Percentiles rank a stretch among this genome's conserved stretches.
Evolutionary conservation across 768 basidiomycete genomes (phyloP).

Genomic region (Obba rivulosa): DNA sequence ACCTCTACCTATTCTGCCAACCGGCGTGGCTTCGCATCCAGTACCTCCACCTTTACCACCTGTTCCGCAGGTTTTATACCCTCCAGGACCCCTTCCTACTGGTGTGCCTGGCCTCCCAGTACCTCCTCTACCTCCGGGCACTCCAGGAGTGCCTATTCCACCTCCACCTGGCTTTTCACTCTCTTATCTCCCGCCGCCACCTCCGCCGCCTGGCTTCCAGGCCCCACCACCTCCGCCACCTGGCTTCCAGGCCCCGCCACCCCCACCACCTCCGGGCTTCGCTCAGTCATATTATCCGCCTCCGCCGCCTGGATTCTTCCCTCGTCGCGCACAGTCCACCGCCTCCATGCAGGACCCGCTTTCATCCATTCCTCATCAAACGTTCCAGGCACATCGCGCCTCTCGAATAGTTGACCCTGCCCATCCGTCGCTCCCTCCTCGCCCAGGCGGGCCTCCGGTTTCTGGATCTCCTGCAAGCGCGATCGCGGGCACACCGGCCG

Average conservation of each 20-base stretch:
- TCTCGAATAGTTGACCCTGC: conserved; percentile 27
- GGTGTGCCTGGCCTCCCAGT: too few species aligned
- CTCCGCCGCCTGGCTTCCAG: conserved; percentile 19
- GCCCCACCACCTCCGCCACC: conserved; percentile 36
- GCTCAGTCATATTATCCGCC: conserved; percentile 22
- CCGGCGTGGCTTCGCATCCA: conserved; percentile 16
- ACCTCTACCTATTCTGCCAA: too few species aligned
- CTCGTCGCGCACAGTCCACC: conserved; percentile 44
- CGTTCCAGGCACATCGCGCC: conserved; percentile 69
- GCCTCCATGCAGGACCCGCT: conserved; percentile 70
- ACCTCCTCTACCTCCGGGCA: conserved; percentile 4
- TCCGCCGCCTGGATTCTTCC: conserved; percentile 65
- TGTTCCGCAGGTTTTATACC: conserved; percentile 22
- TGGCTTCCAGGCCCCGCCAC: conserved; percentile 21
- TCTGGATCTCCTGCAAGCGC: conserved; percentile 20
- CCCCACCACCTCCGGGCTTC: conserved; percentile 24
- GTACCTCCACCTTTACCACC: conserved; percentile 27
- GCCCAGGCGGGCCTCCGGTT: conserved; percentile 13
- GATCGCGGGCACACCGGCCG: conserved; percentile 26
- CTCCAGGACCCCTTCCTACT: too few species aligned
- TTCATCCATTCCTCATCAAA: conserved; percentile 69
- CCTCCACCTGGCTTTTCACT: conserved; percentile 9
- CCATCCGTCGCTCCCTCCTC: conserved; percentile 8
- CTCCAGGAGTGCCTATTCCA: neutral
- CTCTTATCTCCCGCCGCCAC: conserved; percentile 11